Base-by-base conservation (phyloP, 2,329 filamentous ascomycete species). In the Amauroascus niger region DNA sequence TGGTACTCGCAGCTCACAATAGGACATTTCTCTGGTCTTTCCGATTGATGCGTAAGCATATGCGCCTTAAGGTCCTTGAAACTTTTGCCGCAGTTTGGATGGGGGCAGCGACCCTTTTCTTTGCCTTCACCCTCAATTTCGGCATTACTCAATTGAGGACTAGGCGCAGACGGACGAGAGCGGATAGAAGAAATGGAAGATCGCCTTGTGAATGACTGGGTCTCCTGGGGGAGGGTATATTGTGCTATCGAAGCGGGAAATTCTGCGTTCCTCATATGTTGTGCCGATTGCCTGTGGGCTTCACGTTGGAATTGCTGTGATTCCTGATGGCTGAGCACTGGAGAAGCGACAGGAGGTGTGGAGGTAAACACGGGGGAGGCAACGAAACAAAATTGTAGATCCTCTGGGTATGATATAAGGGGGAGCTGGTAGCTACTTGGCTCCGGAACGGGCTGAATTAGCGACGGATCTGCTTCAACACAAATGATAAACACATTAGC, bases 21-120 rank as follows among this genome's bases (percentile, higher is more conserved):
- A 0, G 90, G 90, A 71, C 90, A 96, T 74, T 96, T 96, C 67
- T 95, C 89, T 0, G 90, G 90, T 22, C 90, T 79, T 73, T 95
- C 88, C 55, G 82, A 86, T 70, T 93, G 87, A 69, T 96, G 90
- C 0, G 90, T 96, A 67, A 95, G 80, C 86, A 94, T 91, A 70
- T 96, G 90, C 7, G 90, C 89, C 71, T 91, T 91, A 59, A 95
- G 74, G 65, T 95, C 89, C 72, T 94, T 94, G 79, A 94, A 94
- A 55, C 84, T 78, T 63, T 86, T 83, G 59, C 88, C 88, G 63
- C 89, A 95, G 55, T 91, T 88, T 6, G 86, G 82, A 64, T 89
- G 83, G 0, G 87, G 86, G 74, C 88, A 95, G 57, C 86, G 78
- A 32, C 79, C 79, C 64, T 84, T 84, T 64, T 84, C 79, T 56